Conservation (phyloP, 1,139 yeast genomes). For the Spencermartinsiella ligniputridi region DNA sequence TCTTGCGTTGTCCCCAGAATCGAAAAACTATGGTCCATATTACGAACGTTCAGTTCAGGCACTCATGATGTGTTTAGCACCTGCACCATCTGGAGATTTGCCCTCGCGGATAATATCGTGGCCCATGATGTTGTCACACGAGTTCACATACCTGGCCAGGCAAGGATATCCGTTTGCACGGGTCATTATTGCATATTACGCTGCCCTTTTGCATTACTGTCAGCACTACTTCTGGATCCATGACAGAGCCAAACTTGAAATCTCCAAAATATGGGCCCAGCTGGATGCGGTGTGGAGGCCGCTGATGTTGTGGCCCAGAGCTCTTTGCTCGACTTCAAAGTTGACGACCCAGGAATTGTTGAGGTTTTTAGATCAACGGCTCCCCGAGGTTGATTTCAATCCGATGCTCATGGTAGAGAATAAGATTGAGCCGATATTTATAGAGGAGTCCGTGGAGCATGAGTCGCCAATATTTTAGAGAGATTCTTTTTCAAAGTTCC, state of each 20-base stretch:
- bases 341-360: background rate
- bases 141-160: conserved; percentile 19
- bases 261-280: conserved; percentile 9
- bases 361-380: background rate
- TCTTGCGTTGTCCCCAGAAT: background rate
- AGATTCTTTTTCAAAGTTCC: too few species aligned
- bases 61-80: background rate
- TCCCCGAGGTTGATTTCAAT: background rate
- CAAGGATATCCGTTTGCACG: conserved; percentile 18
- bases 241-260: conserved; percentile 17
- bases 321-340: background rate
- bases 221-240: conserved; percentile 20
- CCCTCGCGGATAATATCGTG: conserved; percentile 9
- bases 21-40: background rate
- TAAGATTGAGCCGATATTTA: background rate
- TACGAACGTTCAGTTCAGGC: background rate
- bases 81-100: background rate
- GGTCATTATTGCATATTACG: conserved; percentile 17
- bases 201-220: conserved; percentile 18
- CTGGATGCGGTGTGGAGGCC: conserved; percentile 17
- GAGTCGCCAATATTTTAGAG: too few species aligned
- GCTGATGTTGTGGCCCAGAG: conserved; percentile 16
- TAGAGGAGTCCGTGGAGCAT: background rate
- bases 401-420: background rate
- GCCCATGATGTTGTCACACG: conserved; percentile 18